Evolutionary conservation across 495 filamentous ascomycete species (phyloP).

Genomic region (Xylaria cubensis): DNA sequence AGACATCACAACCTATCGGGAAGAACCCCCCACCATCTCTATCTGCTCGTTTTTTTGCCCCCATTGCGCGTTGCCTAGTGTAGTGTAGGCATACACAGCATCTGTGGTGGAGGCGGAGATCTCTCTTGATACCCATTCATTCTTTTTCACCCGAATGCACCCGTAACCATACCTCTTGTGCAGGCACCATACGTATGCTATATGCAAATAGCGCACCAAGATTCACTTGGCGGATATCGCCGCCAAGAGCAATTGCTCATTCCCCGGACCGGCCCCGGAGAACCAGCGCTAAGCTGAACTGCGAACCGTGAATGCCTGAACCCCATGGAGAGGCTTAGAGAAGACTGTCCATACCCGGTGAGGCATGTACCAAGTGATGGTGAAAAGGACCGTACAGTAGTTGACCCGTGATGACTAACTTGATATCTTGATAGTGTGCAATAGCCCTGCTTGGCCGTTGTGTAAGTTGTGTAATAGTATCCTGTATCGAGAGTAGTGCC

Average conservation of each 20-base stretch:
- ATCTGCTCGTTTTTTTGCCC: neutral
- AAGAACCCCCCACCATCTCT: neutral
- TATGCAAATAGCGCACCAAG: slow-evolving; percentile 16
- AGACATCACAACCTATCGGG: slow-evolving; percentile 9
- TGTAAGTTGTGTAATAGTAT: neutral
- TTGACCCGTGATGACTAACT: slow-evolving; percentile 9
- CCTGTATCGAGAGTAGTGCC: slow-evolving; percentile 6
- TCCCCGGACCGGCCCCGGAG: too few species aligned
- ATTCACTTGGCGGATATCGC: slow-evolving; percentile 15
- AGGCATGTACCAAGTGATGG: neutral
- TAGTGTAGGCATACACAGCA: slow-evolving; percentile 6
- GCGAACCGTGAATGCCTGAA: neutral
- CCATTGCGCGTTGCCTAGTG: neutral
- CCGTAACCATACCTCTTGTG: neutral
- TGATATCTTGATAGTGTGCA: slow-evolving; percentile 1
- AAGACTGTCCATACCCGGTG: neutral
- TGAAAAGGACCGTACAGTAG: slow-evolving; percentile 24
- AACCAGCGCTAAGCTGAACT: neutral
- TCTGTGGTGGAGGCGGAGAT: slow-evolving; percentile 16
- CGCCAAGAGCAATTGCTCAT: neutral
- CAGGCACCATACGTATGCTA: neutral
- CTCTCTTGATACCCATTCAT: neutral
- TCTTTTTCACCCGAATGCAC: slow-evolving; percentile 7
- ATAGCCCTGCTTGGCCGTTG: neutral
- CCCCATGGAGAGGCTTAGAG: neutral